Base-by-base conservation (phyloP, 1,139 yeast genomes). In the Nakaseomyces delphensis region DNA sequence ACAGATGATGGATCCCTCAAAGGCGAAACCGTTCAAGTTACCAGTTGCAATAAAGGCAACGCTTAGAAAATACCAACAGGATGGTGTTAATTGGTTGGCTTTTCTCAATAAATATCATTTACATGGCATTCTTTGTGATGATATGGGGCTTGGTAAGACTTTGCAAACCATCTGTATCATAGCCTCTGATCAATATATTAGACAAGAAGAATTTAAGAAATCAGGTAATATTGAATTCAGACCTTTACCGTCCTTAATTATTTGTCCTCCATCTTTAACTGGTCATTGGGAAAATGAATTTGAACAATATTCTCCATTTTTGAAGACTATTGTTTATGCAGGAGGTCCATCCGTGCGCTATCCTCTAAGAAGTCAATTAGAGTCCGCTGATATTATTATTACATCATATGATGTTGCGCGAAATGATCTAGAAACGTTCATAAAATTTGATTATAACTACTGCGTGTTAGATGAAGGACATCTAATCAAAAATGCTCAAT, bases 241-340 rank as follows among this genome's bases (percentile, higher is more conserved):
- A 50, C 79, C 76, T 29, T 68, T 91, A 27, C 95, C 98, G 0
- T 78, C 96, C 0, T 67, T 93, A 52, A 79, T 93, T 40, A 75
- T 93, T 20, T 91, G 98, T 67, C 99, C 99, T 1, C 97, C 98
- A 0, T 86, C 97, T 1, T 74, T 93, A 51, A 87, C 96, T 1
- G 98, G 98, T 21, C 98, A 93, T 64, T 93, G 99, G 99, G 95
- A 87, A 61, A 96, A 86, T 62, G 99, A 93, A 65, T 70, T 93
- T 49, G 76, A 77, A 48, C 91, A 84, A 50, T 93, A 87, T 62
- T 86, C 97, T 0, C 95, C 98, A 38, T 83, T 85, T 52, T 69
- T 93, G 66, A 78, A 74, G 39, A 84, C 85, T 5, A 63, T 85
- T 38, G 91, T 87, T 1, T 91, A 91, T 63, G 96, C 95, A 15